Evolutionary conservation across 768 basidiomycete species (phyloP), one percentile per base, ranked within the genome.

Genomic region (Tylopilus plumbeoviolaceoides): DNA sequence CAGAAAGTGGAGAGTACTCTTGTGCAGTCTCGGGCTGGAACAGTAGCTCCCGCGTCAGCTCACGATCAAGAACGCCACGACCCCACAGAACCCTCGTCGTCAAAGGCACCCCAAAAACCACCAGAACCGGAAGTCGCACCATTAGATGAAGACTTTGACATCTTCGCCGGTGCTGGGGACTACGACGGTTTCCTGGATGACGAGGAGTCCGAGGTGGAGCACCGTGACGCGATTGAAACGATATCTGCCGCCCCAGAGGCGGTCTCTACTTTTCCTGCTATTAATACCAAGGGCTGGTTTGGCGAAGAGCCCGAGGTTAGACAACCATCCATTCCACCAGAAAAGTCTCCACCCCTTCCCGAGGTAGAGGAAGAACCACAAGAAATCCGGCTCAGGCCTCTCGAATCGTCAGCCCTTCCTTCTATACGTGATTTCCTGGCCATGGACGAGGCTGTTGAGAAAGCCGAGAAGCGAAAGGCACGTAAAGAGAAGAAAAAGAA

Each of bases 111-210:
- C 2, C 42, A 17, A 48, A 60, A 47, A 12, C 59, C n/a, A 28
- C 51, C 49, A 30, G 58, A 64, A 45, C 54, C 30, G 0, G 66
- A 63, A 30, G 55, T 51, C 6, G 55, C 63, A 6, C 59, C 66
- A 52, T 69, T 73, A 7, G 56, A 74, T n/a, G 83, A 82, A 18
- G 83, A 91, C 48, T 79, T 91, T 39, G 89, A 95, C 63, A 95
- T 97, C 40, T 97, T 97, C 65, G 88, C 83, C 2, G 93, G 74
- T 48, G 89, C 82, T 5, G 92, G 86, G 9, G 90, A 91, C 45
- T 97, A 95, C 63, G 78, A 86, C 47, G 89, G 89, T 1, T 65
- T 88, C 7, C 79, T 71, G 5, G 82, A 75, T 20, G 80, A 80
- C 45, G 78, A 81, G 18, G 82, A 78, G 30, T 76, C 77, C 6